phyloP scores from a whole-genome alignment of 345 rosid genomes.

The Psidium guajava region DNA sequence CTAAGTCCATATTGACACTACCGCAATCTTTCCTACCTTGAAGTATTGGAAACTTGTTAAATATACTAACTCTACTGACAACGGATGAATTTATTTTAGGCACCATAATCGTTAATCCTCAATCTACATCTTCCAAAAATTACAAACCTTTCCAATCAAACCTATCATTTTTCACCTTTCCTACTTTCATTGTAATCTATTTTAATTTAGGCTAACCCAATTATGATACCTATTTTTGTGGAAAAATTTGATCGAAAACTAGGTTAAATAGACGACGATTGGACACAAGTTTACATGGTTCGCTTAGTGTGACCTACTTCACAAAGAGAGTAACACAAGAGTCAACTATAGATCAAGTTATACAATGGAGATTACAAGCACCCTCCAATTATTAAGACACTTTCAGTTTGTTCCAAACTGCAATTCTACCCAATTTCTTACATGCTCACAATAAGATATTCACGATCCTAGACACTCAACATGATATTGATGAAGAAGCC shows the following conservation, averaged over 20 bases:
- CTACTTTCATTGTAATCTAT: background rate
- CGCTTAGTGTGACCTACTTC: background rate
- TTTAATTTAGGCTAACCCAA: background rate
- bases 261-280: background rate
- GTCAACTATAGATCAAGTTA: background rate
- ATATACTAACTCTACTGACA: background rate
- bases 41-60: background rate
- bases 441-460: background rate
- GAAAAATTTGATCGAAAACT: background rate
- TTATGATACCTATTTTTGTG: background rate
- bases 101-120: background rate
- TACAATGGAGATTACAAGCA: rapidly evolving
- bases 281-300: background rate
- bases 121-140: background rate
- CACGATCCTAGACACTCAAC: background rate
- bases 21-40: background rate
- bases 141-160: background rate
- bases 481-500: background rate
- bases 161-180: background rate
- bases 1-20: background rate
- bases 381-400: background rate
- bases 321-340: background rate
- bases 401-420: background rate
- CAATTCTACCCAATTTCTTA: background rate
- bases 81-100: background rate